Evolutionary conservation across 306 rosid species (phyloP).

Genomic region (Echinosophora koreensis): DNA sequence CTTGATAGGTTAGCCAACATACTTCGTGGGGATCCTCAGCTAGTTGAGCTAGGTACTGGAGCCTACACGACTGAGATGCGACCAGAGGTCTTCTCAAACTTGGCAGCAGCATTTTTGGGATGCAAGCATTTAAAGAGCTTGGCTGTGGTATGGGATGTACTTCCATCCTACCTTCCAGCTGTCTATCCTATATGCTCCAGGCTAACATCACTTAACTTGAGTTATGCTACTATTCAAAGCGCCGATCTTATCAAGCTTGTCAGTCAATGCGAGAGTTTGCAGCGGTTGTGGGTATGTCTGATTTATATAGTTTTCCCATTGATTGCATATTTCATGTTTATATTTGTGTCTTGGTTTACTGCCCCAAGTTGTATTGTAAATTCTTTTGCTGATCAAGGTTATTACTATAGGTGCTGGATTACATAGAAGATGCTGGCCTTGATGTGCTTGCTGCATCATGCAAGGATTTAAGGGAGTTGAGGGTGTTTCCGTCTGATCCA

Average conservation of each 20-base stretch:
- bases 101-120: slow-evolving; percentile 58
- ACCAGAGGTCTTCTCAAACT: slow-evolving; percentile 69
- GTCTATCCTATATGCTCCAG: slow-evolving; percentile 74
- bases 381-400: slow-evolving; percentile 49
- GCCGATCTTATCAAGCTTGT: slow-evolving; percentile 80
- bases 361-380: slow-evolving; percentile 14
- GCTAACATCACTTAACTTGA: slow-evolving; percentile 78
- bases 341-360: slow-evolving; percentile 33
- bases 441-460: slow-evolving; percentile 79
- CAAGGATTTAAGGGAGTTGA: slow-evolving; percentile 85
- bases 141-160: slow-evolving; percentile 93
- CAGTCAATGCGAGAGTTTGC: slow-evolving; percentile 78
- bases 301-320: not conserved
- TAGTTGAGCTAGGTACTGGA: slow-evolving; percentile 89
- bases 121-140: slow-evolving; percentile 74
- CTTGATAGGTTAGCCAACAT: slow-evolving; percentile 75
- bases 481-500: slow-evolving; percentile 95
- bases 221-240: slow-evolving; percentile 76
- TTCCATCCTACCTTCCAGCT: slow-evolving; percentile 76
- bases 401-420: slow-evolving; percentile 85
- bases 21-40: slow-evolving; percentile 74
- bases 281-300: slow-evolving; percentile 80
- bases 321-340: not conserved
- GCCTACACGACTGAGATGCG: slow-evolving; percentile 72
- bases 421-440: slow-evolving; percentile 91